A percentile compares a stretch with the other conserved stretches of the same genome.
Conservation (phyloP, 2,329 filamentous ascomycete genomes). For the Boeremia lycopersici region DNA sequence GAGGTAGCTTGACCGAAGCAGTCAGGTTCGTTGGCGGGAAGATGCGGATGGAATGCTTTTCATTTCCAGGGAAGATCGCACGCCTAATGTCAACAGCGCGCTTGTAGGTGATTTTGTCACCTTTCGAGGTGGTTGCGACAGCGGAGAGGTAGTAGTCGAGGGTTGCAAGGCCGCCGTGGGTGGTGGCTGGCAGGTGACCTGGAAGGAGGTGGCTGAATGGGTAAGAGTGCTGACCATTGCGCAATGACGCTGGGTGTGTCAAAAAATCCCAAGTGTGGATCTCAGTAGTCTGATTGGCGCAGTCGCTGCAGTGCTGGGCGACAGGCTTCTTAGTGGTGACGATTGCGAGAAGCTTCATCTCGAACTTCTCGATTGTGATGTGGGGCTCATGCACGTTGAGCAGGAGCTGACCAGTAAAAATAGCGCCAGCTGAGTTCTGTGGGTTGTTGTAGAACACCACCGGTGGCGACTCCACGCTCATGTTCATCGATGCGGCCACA, state of each 20-base stretch:
- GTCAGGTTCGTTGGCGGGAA: constrained; percentile 97
- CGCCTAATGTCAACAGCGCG: constrained; percentile 77
- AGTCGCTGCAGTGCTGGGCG: constrained; percentile 76
- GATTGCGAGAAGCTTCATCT: constrained; percentile 72
- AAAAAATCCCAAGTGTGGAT: constrained; percentile 80
- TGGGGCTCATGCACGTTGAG: constrained; percentile 71
- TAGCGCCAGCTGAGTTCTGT: constrained; percentile 77
- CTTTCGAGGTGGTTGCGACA: constrained; percentile 60
- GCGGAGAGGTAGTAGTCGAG: constrained; percentile 76
- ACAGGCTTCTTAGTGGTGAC: constrained; percentile 83
- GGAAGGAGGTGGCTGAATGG: constrained; percentile 88
- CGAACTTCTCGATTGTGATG: constrained; percentile 71
- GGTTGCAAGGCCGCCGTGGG: constrained; percentile 72
- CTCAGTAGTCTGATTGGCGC: constrained; percentile 72
- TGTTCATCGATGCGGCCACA: constrained; percentile 59
- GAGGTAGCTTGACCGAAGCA: constrained; percentile 79
- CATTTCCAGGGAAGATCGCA: constrained; percentile 76
- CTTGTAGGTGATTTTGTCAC: constrained; percentile 68
- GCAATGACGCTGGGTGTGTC: constrained; percentile 44
- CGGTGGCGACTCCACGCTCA: constrained; percentile 83
- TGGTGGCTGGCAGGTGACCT: constrained; percentile 83
- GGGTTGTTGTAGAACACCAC: constrained; percentile 81
- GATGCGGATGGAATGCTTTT: constrained; percentile 89
- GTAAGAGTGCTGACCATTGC: constrained; percentile 71
- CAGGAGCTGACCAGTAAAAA: constrained; percentile 83